phyloP scores from a whole-genome alignment of 768 basidiomycete species.

The Leccinum rimulosum region DNA sequence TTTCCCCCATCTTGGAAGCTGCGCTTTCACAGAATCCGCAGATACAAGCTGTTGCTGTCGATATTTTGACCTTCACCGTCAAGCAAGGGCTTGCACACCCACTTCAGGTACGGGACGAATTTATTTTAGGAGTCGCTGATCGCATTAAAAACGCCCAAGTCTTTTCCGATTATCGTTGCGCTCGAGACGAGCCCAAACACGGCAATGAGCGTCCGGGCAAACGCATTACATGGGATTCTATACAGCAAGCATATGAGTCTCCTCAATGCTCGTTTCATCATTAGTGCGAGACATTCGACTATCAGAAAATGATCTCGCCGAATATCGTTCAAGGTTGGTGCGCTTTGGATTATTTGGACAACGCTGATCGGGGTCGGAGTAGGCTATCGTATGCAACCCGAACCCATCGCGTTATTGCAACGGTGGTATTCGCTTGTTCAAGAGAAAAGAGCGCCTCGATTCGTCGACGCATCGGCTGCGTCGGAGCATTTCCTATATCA shows the following conservation, averaged over 20 bases:
- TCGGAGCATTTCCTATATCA: slow-evolving; percentile 15
- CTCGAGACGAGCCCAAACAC: slow-evolving; percentile 80
- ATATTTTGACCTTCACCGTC: slow-evolving; percentile 89
- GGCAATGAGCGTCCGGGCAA: slow-evolving; percentile 69
- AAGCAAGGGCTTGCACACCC: slow-evolving; percentile 96
- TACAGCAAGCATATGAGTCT: slow-evolving; percentile 89
- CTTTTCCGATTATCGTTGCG: slow-evolving; percentile 88
- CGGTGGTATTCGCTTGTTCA: slow-evolving; percentile 90
- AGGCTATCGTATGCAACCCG: slow-evolving; percentile 68
- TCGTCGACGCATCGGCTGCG: slow-evolving; percentile 16
- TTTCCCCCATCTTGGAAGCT: slow-evolving; percentile 76
- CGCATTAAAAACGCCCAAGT: slow-evolving; percentile 42
- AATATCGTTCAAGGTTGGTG: slow-evolving; percentile 53
- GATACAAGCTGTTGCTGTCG: slow-evolving; percentile 82
- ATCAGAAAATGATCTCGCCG: slow-evolving; percentile 60
- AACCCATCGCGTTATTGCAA: slow-evolving; percentile 73
- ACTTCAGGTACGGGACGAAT: slow-evolving; percentile 59
- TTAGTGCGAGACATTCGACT: slow-evolving; percentile 83
- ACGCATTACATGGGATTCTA: slow-evolving; percentile 73
- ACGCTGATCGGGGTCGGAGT: neutral
- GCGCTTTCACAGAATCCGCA: slow-evolving; percentile 67
- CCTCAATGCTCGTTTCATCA: slow-evolving; percentile 79
- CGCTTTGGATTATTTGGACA: neutral
- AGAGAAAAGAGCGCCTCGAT: slow-evolving; percentile 79
- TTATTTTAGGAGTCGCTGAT: neutral